Base-by-base conservation (phyloP, 768 basidiomycete species). In the Phanerochaete sordida region DNA sequence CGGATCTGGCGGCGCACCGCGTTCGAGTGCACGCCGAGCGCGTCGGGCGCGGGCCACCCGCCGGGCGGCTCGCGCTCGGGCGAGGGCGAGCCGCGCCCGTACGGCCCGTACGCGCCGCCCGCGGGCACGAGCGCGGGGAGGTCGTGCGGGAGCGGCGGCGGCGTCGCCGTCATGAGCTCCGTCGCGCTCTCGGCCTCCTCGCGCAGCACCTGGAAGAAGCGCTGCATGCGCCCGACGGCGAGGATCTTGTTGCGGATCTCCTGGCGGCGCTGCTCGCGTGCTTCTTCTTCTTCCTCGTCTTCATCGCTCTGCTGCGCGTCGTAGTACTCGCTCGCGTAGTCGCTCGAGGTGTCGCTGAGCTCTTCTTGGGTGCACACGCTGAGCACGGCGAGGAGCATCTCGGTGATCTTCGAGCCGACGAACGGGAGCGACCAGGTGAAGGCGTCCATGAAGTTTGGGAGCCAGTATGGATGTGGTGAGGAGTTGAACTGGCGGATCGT, bases 381-480 rank as follows among this genome's bases (percentile, higher is more conserved):
- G 24, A 99, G 83, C 48, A 99, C 93, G 2, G 95, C 94, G 27
- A 97, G 94, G 60, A 99, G 80, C 96, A 98, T 98, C 72, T 99
- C 97, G 62, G 94, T 66, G 93, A 96, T 98, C 77, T 99, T 98
- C 74, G 95, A 91, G 63, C 95, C 97, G 7, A 99, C 97, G 69
- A 98, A 98, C 0, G 97, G 97, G 60, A 99, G 74, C 79, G 90
- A 92, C 97, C 97, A 99, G 0, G 97, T 98, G 71, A 99, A 99
- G 24, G 95, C 95, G 67, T 98, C 96, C 95, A 98, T 98, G 69
- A 99, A 99, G 74, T 99, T 99, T 3, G 97, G 97, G 56, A 99
- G 77, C 96, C 96, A 98, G 72, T 98, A 98, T 8, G 84, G 84
- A 63, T 86, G 84, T 39, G 83, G 79, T n/a, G 73, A 73, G n/a